phyloP scores from a whole-genome alignment of 768 basidiomycete genomes.

The Tulasnella sp. region DNA sequence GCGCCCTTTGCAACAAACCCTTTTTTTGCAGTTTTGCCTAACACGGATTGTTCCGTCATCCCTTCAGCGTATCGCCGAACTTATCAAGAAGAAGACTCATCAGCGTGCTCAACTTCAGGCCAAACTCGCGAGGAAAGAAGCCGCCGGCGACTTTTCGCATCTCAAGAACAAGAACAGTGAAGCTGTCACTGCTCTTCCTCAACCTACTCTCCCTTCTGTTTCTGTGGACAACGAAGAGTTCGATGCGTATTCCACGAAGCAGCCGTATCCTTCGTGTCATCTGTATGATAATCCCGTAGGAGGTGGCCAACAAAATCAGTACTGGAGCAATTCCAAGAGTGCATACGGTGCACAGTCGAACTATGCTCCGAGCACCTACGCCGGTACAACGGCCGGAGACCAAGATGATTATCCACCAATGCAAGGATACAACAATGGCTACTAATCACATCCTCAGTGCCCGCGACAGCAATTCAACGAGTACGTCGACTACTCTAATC shows the following conservation, averaged over 20 bases:
- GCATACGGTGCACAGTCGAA: constrained; percentile 12
- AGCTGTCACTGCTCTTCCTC: neutral
- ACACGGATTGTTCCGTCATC: neutral
- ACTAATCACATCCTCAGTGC: too few species aligned
- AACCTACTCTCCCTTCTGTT: constrained; percentile 89
- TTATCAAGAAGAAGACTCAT: constrained; percentile 84
- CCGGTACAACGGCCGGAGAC: constrained; percentile 7
- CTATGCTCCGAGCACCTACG: constrained; percentile 11
- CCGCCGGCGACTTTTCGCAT: constrained; percentile 79
- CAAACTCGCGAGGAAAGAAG: constrained; percentile 84
- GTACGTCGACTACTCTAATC: too few species aligned
- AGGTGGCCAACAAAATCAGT: constrained; percentile 13
- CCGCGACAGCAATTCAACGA: too few species aligned
- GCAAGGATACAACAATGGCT: constrained; percentile 18
- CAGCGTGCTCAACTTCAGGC: constrained; percentile 71
- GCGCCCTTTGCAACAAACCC: constrained; percentile 24
- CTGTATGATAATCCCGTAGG: too few species aligned
- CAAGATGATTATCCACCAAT: constrained; percentile 19
- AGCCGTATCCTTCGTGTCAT: constrained; percentile 18
- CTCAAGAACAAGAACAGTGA: constrained; percentile 85
- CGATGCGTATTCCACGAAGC: constrained; percentile 38
- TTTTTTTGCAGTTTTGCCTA: neutral
- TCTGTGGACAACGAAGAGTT: constrained; percentile 64
- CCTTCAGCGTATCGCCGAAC: constrained; percentile 70
- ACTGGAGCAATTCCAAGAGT: constrained; percentile 11